A percentile compares a stretch with the other conserved stretches of the same genome.
These are phyloP conservation scores for Podaxis mareebaensis DNA, from an alignment of 768 basidiomycete species.

Conservation along the genomic window DNA sequence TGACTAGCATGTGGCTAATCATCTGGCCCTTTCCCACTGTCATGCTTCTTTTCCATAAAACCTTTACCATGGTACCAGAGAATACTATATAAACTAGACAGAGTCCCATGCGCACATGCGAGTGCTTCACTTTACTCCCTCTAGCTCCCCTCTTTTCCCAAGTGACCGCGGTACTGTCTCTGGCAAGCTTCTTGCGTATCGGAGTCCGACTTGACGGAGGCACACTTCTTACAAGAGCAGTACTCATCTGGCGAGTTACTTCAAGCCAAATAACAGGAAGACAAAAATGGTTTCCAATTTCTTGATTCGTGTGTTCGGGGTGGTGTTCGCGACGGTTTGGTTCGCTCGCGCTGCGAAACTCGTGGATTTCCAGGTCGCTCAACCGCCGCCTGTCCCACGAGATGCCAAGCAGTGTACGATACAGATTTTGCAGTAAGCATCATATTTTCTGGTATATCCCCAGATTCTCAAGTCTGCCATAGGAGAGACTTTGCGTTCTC, in stretches of 20 bases:
- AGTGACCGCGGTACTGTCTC: neutral
- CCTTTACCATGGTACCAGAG: neutral
- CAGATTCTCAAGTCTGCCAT: conserved; percentile 3
- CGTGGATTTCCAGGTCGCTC: conserved; percentile 67
- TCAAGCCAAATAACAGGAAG: neutral
- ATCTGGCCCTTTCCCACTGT: conserved; percentile 21
- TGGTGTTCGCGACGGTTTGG: conserved; percentile 18
- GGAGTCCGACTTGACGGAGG: neutral
- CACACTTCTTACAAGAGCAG: no score
- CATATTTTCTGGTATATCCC: neutral
- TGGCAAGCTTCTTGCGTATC: conserved; percentile 1
- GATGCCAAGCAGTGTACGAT: conserved; percentile 63
- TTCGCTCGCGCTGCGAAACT: conserved; percentile 46
- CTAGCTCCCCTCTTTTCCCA: conserved; percentile 15
- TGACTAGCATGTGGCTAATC: conserved; percentile 19
- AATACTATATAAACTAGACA: conserved; percentile 7
- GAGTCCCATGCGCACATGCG: neutral
- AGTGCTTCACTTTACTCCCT: neutral
- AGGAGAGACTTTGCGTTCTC: conserved; percentile 73
- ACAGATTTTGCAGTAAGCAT: conserved; percentile 56
- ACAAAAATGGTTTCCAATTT: neutral
- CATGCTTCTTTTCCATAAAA: conserved; percentile 27
- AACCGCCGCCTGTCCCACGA: conserved; percentile 69
- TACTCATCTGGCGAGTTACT: neutral
- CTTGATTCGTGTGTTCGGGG: conserved; percentile 6